These are phyloP conservation scores for Purpureocillium takamizusanense DNA, from an alignment of 2,329 filamentous ascomycete genomes.

Conservation along the genomic window DNA sequence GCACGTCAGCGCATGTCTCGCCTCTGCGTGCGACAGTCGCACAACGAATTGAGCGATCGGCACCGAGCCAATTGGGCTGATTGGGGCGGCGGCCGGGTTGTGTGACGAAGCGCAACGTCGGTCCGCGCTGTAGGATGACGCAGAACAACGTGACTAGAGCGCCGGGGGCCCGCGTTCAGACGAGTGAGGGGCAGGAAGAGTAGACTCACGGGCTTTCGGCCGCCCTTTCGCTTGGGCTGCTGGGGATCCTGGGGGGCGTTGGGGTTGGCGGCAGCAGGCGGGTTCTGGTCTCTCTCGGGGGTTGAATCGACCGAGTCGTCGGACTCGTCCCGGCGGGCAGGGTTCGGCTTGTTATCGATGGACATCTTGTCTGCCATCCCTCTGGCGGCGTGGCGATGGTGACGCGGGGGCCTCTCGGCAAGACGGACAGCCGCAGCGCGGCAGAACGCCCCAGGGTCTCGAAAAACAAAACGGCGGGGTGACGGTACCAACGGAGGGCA, in stretches of 20 bases:
- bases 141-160: too few species aligned
- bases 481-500: conserved; percentile 19
- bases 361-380: conserved; percentile 61
- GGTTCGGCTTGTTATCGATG: conserved; percentile 39
- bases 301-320: conserved; percentile 54
- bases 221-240: conserved; percentile 90
- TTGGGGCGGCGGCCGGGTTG: too few species aligned
- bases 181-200: background rate
- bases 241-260: conserved; percentile 40
- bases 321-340: conserved; percentile 41
- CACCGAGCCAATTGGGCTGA: background rate
- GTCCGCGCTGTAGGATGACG: too few species aligned
- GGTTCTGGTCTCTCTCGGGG: conserved; percentile 43
- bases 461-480: conserved; percentile 22
- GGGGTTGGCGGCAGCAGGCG: conserved; percentile 21
- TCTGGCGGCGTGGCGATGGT: conserved; percentile 19
- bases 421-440: conserved; percentile 26
- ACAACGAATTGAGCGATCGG: background rate
- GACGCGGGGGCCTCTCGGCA: conserved; percentile 19
- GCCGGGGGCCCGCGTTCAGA: background rate
- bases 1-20: conserved; percentile 4
- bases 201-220: conserved; percentile 78
- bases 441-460: conserved; percentile 23
- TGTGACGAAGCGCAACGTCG: too few species aligned
- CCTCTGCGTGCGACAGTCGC: conserved; percentile 3